Base-by-base conservation (phyloP, 768 basidiomycete genomes). In the Neoboletus subvelutipes region DNA sequence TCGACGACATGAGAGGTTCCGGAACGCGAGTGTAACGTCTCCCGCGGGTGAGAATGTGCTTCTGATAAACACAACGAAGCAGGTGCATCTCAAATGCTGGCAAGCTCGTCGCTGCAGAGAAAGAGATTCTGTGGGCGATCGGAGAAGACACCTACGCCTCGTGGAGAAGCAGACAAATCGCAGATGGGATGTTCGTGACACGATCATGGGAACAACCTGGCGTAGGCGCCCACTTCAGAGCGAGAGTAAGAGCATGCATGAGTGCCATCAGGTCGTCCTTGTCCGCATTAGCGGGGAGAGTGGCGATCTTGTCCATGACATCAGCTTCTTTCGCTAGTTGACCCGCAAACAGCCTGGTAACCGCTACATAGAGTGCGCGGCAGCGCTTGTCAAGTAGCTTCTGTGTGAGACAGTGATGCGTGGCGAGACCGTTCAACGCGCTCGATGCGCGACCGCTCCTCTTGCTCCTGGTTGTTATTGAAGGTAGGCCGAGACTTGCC, bases 181-280 rank as follows among this genome's bases (percentile, higher is more conserved):
- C 39, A n/a, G 39, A 40, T 1, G 39, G n/a, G 39, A 40, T 40
- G 39, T 40, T 40, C n/a, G 18, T 40, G n/a, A 40, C 39, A n/a
- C 39, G 77, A 62, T 90, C 88, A 54, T 88, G 87, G 4, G 83
- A 76, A 4, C 75, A 73, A 4, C 68, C 76, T 13, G 83, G 82
- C 2, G 82, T 80, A 0, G 88, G 87, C 0, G 86, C 87, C 87
- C 87, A 90, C 68, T 90, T 91, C 1, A 78, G 78, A 1, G 80
- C 85, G 17, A 88, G 78, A 8, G 81, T 80, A 20, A 90, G 71
- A 33, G 57, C 34, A 20, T 34, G 28, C 26, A 57, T 18, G n/a
- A 67, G 63, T 3, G 39, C 18, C 45, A 43, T 34, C 18, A 41
- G 60, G 10, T 67, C 60, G 11, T 62, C 37, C 40, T 48, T 56